Base-by-base conservation (phyloP, 805 yeast genomes). In the Ascoidea rubescens region DNA sequence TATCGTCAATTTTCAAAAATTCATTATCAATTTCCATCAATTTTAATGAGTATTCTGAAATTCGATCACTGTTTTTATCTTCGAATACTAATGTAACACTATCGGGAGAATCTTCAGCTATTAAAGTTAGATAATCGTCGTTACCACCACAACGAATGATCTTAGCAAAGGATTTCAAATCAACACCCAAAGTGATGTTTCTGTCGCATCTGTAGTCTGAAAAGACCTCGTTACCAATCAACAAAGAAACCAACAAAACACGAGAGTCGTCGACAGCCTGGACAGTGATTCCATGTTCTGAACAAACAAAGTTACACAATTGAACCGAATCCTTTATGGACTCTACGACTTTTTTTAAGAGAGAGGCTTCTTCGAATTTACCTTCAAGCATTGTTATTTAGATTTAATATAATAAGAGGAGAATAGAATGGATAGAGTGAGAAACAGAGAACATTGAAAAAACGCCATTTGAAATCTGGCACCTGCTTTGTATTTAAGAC, bases 241-340 rank as follows among this genome's bases (percentile, higher is more conserved):
- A 79, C 57, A 93, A 73, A 21, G 96, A 85, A 46, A 91, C 96
- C 58, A 93, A 77, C 57, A 90, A 78, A 54, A 93, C 96, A 75
- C 97, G 87, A 31, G 99, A 89, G 66, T 89, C 95, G 70, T 93
- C 99, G 59, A 93, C 93, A 31, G 99, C 98, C 73, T 93, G 98
- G 28, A 95, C 91, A 8, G 95, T 84, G 62, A 93, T 84, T 59
- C 99, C 99, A 56, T 81, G 78, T 67, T 87, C 93, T n/a, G 95
- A 80, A 72, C 97, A 93, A 73, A 89, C 93, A 75, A 93, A 87
- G 76, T 93, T 93, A 73, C 97, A 93, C 61, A 90, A 77, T 62
- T 87, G 87, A 56, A 93, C 96, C 64, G 95, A 84, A 65, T 93
- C 99, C 66, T 88, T 87, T 67, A 91, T 85, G 54, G 98, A 82